Percentiles rank a stretch among this genome's conserved stretches.
Evolutionary conservation across 1,284 basidiomycete genomes (phyloP).

Genomic region (Cutaneotrichosporon sp.): DNA sequence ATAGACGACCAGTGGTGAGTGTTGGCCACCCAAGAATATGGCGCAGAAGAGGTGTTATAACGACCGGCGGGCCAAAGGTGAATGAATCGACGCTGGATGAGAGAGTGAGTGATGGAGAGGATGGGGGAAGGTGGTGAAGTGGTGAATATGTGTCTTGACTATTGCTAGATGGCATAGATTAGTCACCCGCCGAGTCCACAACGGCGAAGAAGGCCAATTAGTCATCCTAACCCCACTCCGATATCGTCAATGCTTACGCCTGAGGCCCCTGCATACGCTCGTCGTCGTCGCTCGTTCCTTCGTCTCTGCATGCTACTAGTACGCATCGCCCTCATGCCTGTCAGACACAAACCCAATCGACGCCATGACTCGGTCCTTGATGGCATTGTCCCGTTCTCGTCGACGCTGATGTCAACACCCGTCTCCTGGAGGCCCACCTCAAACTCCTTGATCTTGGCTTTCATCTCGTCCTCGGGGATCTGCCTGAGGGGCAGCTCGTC

Average conservation of each 20-base stretch:
- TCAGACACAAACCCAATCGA: conserved; percentile 51
- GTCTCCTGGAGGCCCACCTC: conserved; percentile 35
- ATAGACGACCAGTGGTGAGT: background rate
- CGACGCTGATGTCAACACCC: conserved; percentile 36
- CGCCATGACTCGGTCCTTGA: conserved; percentile 48
- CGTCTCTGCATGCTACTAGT: conserved; percentile 31
- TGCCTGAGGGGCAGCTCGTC: conserved; percentile 78
- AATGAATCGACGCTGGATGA: background rate
- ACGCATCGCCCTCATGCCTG: conserved; percentile 53
- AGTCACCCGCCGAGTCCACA: background rate
- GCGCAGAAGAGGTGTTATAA: background rate
- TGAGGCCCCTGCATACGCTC: conserved; percentile 8
- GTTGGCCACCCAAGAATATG: background rate
- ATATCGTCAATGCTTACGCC: background rate
- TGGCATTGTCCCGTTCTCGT: conserved; percentile 42
- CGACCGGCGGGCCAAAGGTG: background rate
- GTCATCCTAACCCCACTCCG: background rate
- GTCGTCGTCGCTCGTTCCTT: background rate
- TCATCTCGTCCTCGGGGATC: conserved; percentile 67
- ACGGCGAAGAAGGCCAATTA: background rate
- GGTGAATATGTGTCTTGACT: background rate
- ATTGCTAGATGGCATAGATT: background rate
- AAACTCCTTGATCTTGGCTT: conserved; percentile 70
- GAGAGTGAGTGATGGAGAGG: background rate
- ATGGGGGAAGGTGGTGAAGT: background rate